These are phyloP conservation scores for Hypoxylon intermedium DNA, from an alignment of 495 filamentous ascomycete species.

Conservation along the genomic window DNA sequence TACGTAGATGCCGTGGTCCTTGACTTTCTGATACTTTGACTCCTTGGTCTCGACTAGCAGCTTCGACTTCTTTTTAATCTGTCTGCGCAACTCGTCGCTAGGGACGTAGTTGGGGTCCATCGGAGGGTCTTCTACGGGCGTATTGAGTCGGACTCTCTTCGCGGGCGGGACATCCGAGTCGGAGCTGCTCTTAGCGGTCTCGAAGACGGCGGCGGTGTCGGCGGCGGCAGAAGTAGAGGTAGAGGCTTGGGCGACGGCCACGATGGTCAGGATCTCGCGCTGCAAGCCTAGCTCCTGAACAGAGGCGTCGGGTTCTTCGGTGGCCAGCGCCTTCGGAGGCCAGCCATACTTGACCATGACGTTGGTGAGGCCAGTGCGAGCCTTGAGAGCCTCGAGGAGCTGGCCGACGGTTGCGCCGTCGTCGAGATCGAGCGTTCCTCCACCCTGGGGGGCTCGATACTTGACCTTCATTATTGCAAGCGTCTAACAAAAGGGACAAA, in stretches of 20 bases:
- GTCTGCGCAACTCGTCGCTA: too few relatives aligned
- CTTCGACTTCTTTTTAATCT: too few relatives aligned
- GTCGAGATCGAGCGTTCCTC: constrained; percentile 64
- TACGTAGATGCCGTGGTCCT: constrained; percentile 39
- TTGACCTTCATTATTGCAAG: constrained; percentile 47
- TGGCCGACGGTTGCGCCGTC: constrained; percentile 70
- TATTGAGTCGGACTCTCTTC: too few relatives aligned
- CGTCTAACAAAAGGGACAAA: not conserved
- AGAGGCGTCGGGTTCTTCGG: constrained; percentile 49
- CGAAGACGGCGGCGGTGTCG: not conserved
- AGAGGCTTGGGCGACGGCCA: constrained; percentile 48
- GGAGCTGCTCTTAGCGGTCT: not conserved
- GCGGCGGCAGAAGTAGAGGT: not conserved
- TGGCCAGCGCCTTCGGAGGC: constrained; percentile 73
- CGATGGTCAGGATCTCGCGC: constrained; percentile 83
- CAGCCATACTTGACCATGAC: constrained; percentile 90
- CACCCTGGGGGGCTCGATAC: constrained; percentile 48
- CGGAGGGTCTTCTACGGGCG: too few relatives aligned
- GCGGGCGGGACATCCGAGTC: too few relatives aligned
- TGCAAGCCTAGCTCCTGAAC: constrained; percentile 70
- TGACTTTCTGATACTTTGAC: constrained; percentile 6
- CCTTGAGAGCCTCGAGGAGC: constrained; percentile 56
- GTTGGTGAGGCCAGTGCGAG: constrained; percentile 42
- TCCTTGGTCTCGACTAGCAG: too few relatives aligned
- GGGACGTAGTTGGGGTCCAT: too few relatives aligned